Evolutionary conservation across 176 grass and related monocot genomes (phyloP), one percentile per base, ranked within the genome.

Genomic region (Musa schizocarpa): DNA sequence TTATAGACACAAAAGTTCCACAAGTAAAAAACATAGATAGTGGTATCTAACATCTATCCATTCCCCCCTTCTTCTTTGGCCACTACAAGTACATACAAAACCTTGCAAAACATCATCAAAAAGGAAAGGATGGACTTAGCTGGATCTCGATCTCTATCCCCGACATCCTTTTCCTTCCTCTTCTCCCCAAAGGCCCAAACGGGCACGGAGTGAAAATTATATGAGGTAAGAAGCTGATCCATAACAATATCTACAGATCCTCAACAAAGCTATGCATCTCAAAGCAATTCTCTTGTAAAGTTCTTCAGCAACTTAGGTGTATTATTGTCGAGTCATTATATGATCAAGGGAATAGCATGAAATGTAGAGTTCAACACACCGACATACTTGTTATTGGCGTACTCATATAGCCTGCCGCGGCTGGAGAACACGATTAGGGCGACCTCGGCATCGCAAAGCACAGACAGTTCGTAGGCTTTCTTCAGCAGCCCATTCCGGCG

Each of bases 381-480:
- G 16, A 9, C 50, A 54, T 72, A 72, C 69, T 53, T 54, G 69
- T 53, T 72, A 8, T 72, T 72, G 9, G 69, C 17, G 69, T 72
- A 72, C 50, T 72, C 69, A 14, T 72, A 72, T 20, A 72, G 50
- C 1, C 69, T n/a, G 49, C 69, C 69, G 19, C 69, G 69, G 69
- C 50, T 72, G 43, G 69, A 72, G 69, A 72, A 72, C 17, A 72
- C 69, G n/a, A 72, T 53, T 1, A 72, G 50, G 69, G 69, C 69
- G 49, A 72, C 69, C 50, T 72, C 69, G 1, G 69, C 69, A 13
- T 72, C 69, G 19, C 69, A 72, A 6, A 72, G 69, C 49, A 72
- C 50, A 6, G 69, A 72, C 2, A 72, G 69, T 54, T 72, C 69
- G 23, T 72, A 72, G 19, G 69, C 69, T 72, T 72, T 72, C 50